These are phyloP conservation scores for Sporisorium iseilematis-ciliati DNA, from an alignment of 1,284 basidiomycete species.

Conservation along the genomic window DNA sequence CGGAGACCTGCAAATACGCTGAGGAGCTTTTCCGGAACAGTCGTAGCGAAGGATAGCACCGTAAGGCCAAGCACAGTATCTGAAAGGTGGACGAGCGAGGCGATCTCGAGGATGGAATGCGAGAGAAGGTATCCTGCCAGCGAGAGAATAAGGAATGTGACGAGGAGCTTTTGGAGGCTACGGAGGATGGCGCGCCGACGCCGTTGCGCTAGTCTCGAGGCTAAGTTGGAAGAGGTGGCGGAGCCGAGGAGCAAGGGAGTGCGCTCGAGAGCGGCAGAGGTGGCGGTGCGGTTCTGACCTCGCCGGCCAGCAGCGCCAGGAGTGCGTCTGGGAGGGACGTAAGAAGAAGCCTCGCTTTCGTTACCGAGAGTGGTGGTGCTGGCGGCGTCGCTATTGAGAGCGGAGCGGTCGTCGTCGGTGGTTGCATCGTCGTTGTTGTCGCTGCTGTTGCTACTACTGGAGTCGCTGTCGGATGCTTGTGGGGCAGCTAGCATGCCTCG, in stretches of 20 bases:
- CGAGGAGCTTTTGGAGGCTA: slow-evolving; percentile 29
- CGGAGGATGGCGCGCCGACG: slow-evolving; percentile 25
- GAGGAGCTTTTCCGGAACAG: slow-evolving; percentile 68
- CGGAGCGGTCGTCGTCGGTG: slow-evolving; percentile 17
- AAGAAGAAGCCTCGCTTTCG: slow-evolving; percentile 44
- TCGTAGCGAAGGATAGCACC: slow-evolving; percentile 66
- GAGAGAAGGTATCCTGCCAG: slow-evolving; percentile 66
- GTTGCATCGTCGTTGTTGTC: slow-evolving; percentile 5
- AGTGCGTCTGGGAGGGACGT: slow-evolving; percentile 24
- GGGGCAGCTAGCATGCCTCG: slow-evolving; percentile 45
- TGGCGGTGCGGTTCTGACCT: slow-evolving; percentile 30
- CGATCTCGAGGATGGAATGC: slow-evolving; percentile 60
- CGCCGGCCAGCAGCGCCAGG: slow-evolving; percentile 26
- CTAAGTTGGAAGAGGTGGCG: slow-evolving; percentile 35
- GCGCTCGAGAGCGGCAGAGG: slow-evolving; percentile 40
- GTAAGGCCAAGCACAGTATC: slow-evolving; percentile 64
- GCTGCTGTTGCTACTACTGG: slow-evolving; percentile 17
- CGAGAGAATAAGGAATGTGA: slow-evolving; percentile 54
- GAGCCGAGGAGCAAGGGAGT: slow-evolving; percentile 45
- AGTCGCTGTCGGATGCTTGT: slow-evolving; percentile 28
- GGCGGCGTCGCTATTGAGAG: slow-evolving; percentile 26
- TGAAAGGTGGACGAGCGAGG: slow-evolving; percentile 55
- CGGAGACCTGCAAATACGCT: slow-evolving; percentile 58
- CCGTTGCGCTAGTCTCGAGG: slow-evolving; percentile 24
- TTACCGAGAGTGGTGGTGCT: slow-evolving; percentile 34